phyloP scores from a whole-genome alignment of 345 rosid genomes.

The Euphorbia tirucalli region DNA sequence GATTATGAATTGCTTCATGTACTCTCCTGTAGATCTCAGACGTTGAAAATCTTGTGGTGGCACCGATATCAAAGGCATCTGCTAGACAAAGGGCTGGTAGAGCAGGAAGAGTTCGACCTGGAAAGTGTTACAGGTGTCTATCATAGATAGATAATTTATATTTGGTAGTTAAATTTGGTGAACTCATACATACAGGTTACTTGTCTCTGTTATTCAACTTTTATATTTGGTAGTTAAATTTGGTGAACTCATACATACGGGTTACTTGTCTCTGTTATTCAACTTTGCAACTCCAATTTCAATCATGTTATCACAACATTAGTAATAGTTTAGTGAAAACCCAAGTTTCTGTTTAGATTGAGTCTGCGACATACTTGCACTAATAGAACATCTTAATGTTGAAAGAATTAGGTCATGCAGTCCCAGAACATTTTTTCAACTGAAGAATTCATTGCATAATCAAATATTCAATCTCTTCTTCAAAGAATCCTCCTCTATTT shows the following conservation, averaged over 20 bases:
- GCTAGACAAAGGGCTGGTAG: constrained; percentile 98
- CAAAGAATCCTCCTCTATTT: constrained; percentile 6
- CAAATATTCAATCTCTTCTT: not conserved
- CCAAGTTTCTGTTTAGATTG: not conserved
- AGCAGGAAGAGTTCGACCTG: constrained; percentile 94
- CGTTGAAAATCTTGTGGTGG: constrained; percentile 86
- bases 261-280: not conserved
- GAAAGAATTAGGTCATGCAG: not conserved
- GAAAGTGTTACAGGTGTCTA: constrained; percentile 88
- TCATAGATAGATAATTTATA: not conserved
- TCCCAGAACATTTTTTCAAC: not conserved
- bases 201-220: not conserved
- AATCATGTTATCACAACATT: not conserved
- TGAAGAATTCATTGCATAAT: not conserved
- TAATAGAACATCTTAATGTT: constrained; percentile 6
- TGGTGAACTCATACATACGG: not conserved
- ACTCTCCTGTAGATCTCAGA: constrained; percentile 64
- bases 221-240: not conserved
- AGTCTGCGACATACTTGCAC: not conserved
- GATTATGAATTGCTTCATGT: constrained; percentile 4
- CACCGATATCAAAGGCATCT: constrained; percentile 96
- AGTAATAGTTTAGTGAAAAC: not conserved
- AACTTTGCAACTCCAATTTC: not conserved
- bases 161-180: not conserved
- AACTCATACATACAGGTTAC: constrained; percentile 1